Conservation (phyloP, 371 early-diverging fungal species). For the Entomophthora muscae region DNA sequence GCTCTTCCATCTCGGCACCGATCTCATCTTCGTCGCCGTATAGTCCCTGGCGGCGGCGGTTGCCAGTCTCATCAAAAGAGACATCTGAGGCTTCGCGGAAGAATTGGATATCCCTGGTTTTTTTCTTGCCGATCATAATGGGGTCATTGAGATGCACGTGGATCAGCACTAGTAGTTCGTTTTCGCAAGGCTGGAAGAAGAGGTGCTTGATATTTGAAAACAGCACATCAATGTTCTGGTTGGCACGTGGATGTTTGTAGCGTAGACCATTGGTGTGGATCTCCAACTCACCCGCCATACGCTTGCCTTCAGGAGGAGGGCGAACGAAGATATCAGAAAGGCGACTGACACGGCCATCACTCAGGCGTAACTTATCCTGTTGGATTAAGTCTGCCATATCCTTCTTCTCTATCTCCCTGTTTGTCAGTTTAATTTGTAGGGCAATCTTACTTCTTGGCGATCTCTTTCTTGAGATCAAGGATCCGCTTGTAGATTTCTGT, state of each 20-base stretch:
- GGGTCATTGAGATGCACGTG: conserved; percentile 95
- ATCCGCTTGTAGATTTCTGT: conserved; percentile 68
- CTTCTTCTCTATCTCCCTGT: conserved; percentile 73
- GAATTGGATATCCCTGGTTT: conserved; percentile 98
- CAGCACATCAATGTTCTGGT: conserved; percentile 77
- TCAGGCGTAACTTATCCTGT: conserved; percentile 74
- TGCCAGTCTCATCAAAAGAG: conserved; percentile 94
- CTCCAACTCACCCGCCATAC: conserved; percentile 80
- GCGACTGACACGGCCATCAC: conserved; percentile 59
- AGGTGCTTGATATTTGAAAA: conserved; percentile 97
- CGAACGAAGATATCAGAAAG: conserved; percentile 79
- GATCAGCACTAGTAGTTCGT: conserved; percentile 85
- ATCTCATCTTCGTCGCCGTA: conserved; percentile 97
- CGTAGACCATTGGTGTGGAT: conserved; percentile 90
- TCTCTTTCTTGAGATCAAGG: conserved; percentile 75
- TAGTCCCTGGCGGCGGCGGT: conserved; percentile 72
- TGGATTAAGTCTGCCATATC: conserved; percentile 92
- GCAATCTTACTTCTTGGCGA: conserved; percentile 30
- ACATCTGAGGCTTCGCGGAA: conserved; percentile 93
- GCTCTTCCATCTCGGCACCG: conserved; percentile 86
- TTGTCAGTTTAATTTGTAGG: neutral
- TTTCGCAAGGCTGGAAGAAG: conserved; percentile 97
- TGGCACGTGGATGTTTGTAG: conserved; percentile 61
- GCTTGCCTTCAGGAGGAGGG: conserved; percentile 70
- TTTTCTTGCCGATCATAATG: conserved; percentile 95